Base-by-base conservation (phyloP, 805 yeast genomes). In the Saccharomyces paradoxus region DNA sequence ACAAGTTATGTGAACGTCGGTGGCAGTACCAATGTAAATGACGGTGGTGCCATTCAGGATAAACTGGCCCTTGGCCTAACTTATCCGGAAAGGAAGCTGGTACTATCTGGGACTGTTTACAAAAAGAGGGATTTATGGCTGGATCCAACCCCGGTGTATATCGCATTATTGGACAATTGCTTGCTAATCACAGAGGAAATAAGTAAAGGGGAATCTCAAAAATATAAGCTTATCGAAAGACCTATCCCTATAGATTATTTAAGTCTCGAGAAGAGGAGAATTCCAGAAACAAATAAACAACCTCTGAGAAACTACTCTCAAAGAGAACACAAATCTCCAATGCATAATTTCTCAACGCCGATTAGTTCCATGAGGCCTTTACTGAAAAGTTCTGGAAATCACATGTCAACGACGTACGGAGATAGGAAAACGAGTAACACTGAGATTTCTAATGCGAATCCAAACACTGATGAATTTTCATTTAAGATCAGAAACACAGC, bases 111-210 rank as follows among this genome's bases (percentile, higher is more conserved):
- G 0, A 78, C 77, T 27, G 77, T 86, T 17, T 61, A 73, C 1
- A 75, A 85, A 53, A 81, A 84, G 55, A 82, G 88, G 13, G 94
- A 86, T 50, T 71, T 82, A 61, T 80, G 83, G 73, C 72, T 83
- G 30, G 84, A 83, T 44, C 76, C 86, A 44, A 71, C 74, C 7
- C 72, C 77, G 0, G 69, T 74, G 1, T 75, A 80, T 58, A 61
- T 86, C 26, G 80, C 87, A 21, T 69, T 89, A 29, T 69, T 89
- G 52, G 96, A 89, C 64, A 87, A 89, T 62, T 87, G 77, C 60
- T 69, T 89, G 48, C 63, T 89, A 31, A 77, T 89, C 1, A 83
- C 88, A 0, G 84, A 88, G 46, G 76, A 75, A 49, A 67, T 78
- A 2, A 73, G 74, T 8, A 78, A 76, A 48, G 78, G 73, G 8